Evolutionary conservation across 176 grass and related monocot genomes (phyloP).

Genomic region (Aegilops tauschii): DNA sequence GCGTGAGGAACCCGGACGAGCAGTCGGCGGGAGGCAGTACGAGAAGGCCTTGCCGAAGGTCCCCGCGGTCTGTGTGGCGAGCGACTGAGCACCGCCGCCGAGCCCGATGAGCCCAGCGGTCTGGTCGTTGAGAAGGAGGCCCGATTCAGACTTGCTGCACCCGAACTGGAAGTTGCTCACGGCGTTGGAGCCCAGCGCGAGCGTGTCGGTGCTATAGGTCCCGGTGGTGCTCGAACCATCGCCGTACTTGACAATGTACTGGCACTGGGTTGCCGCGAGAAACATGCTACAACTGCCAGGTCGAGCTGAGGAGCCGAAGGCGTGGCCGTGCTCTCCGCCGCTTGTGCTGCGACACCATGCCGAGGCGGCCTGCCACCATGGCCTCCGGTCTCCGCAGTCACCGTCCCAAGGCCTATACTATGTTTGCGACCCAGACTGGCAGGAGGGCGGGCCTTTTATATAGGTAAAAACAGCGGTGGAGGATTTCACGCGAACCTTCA

Average conservation of each 20-base stretch:
- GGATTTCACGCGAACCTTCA: too few relatives aligned
- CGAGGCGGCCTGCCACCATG: too few relatives aligned
- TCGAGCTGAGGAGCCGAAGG: too few relatives aligned
- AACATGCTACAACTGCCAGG: too few relatives aligned
- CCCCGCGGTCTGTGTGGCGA: constrained; percentile 47
- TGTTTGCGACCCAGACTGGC: too few relatives aligned
- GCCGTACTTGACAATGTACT: not conserved
- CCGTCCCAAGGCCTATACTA: too few relatives aligned
- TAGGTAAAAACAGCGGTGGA: too few relatives aligned
- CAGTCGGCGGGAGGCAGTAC: constrained; percentile 63
- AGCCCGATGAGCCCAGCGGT: constrained; percentile 66
- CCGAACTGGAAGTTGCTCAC: not conserved
- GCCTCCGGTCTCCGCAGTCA: too few relatives aligned
- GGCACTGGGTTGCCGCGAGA: not conserved
- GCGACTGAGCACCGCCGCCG: constrained; percentile 49
- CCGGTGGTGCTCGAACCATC: not conserved
- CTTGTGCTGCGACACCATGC: too few relatives aligned
- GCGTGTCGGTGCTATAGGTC: not conserved
- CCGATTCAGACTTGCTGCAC: not conserved
- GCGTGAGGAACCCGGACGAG: constrained; percentile 54
- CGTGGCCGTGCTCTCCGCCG: too few relatives aligned
- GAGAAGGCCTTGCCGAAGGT: constrained; percentile 54
- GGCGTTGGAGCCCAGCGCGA: not conserved
- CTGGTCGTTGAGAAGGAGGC: too few relatives aligned
- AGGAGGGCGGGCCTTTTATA: too few relatives aligned